Base-by-base conservation (phyloP, 352 stramenopile genomes). In the Phytophthora melonis region DNA sequence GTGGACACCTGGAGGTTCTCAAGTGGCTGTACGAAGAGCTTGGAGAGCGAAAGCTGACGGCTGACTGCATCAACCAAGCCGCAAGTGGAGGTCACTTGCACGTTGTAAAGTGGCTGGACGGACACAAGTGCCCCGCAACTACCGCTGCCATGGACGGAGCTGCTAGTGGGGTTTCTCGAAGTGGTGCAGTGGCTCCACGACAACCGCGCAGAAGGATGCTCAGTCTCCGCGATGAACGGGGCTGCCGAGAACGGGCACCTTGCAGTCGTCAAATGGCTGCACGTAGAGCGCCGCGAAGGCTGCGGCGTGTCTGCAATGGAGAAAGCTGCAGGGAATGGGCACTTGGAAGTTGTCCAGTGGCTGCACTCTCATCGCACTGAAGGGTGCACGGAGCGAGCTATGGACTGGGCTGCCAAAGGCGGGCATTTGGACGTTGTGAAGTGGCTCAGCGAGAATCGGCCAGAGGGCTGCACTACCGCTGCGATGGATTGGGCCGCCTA, bases 401-500 rank as follows among this genome's bases (percentile, higher is more conserved):
- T 77, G 64, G 64, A 77, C 62, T 77, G 70, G 70, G 70, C 58
- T 32, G 70, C 70, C n/a, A 62, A 73, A 13, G 53, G 58, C 21
- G 70, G 70, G 4, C 70, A 77, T 39, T 69, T 73, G 45, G 52
- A 69, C 25, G 70, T 77, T 10, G 53, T 77, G 10, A 69, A 73
- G 27, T 77, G 70, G 70, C 64, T 77, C 27, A 58, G 72, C 19
- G 32, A n/a, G n/a, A 72, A 68, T 21, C 50, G 64, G 16, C 43
- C 45, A 11, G 70, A 72, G 19, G 70, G 70, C 8, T 77, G 70
- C 27, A 66, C 70, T 11, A 63, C 43, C 14, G 64, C 41, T 55
- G 70, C 64, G 10, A 77, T 73, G 64, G 43, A 77, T n/a, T 77
- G 70, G 58, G 70, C 70, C 23, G 70, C 70, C 0, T 68, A 65